Evolutionary conservation across 139 green algal species (phyloP).

Genomic region (Pycnococcus provasolii): DNA sequence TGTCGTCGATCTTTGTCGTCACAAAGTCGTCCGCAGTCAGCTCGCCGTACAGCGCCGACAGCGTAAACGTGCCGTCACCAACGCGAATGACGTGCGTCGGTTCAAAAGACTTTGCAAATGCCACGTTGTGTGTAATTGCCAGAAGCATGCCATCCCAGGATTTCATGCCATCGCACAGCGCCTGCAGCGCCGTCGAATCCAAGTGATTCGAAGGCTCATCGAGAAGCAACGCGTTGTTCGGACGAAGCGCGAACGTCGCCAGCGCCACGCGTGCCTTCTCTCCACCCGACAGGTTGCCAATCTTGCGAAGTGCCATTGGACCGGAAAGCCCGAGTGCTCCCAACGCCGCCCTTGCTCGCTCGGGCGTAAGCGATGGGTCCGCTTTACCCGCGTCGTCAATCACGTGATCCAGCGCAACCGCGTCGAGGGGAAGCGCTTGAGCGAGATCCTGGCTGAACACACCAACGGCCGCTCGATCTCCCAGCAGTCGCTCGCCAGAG

Average conservation of each 20-base stretch:
- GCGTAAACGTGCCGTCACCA: slow-evolving; percentile 1
- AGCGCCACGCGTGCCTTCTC: slow-evolving; percentile 61
- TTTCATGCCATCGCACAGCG: slow-evolving; percentile 34
- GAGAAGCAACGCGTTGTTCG: slow-evolving; percentile 57
- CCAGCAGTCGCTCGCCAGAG: slow-evolving; percentile 35
- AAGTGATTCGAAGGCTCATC: slow-evolving; percentile 69
- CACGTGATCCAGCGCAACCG: slow-evolving; percentile 41
- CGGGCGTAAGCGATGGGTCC: slow-evolving; percentile 43
- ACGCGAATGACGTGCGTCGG: slow-evolving; percentile 34
- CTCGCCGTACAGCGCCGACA: slow-evolving; percentile 5
- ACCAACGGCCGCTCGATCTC: slow-evolving; percentile 44
- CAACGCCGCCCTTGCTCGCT: slow-evolving; percentile 38
- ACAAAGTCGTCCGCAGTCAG: slow-evolving; percentile 13
- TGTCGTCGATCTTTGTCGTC: neutral
- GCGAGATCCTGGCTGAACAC: slow-evolving; percentile 67
- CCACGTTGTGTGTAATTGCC: slow-evolving; percentile 30
- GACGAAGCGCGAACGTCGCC: slow-evolving; percentile 50
- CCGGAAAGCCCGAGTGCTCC: slow-evolving; percentile 56
- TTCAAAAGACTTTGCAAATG: slow-evolving; percentile 27
- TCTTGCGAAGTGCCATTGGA: slow-evolving; percentile 41
- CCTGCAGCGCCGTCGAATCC: slow-evolving; percentile 49
- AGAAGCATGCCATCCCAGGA: slow-evolving; percentile 20
- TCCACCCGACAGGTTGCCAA: slow-evolving; percentile 34
- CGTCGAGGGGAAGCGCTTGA: slow-evolving; percentile 53
- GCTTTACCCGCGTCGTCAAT: slow-evolving; percentile 26